Evolutionary conservation across 2,329 filamentous ascomycete genomes (phyloP).

Genomic region (Nemania abortiva): DNA sequence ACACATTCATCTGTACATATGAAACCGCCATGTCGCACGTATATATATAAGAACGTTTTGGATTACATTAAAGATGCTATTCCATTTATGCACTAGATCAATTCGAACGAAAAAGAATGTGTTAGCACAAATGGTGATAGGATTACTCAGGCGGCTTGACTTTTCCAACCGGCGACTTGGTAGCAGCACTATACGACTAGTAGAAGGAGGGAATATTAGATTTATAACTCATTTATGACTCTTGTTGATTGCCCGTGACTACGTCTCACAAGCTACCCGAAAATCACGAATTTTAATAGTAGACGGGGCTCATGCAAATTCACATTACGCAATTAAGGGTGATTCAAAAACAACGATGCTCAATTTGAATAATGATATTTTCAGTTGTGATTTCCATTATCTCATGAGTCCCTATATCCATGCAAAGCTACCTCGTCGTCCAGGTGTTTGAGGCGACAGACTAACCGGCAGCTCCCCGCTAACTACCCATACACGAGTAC

Average conservation of each 20-base stretch:
- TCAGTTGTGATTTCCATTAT: conserved; percentile 42
- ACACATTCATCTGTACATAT: conserved; percentile 32
- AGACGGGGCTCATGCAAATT: not conserved
- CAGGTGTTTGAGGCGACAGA: conserved; percentile 18
- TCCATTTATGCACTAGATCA: conserved; percentile 5
- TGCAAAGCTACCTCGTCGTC: conserved; percentile 32
- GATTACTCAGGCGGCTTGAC: no score
- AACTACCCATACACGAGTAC: conserved; percentile 27
- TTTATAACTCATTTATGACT: no score
- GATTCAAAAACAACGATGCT: not conserved
- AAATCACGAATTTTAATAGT: not conserved
- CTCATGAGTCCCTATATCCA: conserved; percentile 40
- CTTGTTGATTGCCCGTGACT: no score
- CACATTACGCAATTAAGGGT: not conserved
- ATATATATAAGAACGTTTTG: conserved; percentile 23
- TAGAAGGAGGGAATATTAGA: no score
- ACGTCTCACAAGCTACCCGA: not conserved
- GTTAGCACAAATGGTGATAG: no score
- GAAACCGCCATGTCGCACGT: conserved; percentile 24
- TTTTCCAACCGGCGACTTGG: no score
- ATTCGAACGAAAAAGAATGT: not conserved
- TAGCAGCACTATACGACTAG: no score
- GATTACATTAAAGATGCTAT: conserved; percentile 1
- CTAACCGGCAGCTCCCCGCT: conserved; percentile 2
- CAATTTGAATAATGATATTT: conserved; percentile 26